These are phyloP conservation scores for Verticillium tricorpus DNA, from an alignment of 2,329 filamentous ascomycete species.

Conservation along the genomic window DNA sequence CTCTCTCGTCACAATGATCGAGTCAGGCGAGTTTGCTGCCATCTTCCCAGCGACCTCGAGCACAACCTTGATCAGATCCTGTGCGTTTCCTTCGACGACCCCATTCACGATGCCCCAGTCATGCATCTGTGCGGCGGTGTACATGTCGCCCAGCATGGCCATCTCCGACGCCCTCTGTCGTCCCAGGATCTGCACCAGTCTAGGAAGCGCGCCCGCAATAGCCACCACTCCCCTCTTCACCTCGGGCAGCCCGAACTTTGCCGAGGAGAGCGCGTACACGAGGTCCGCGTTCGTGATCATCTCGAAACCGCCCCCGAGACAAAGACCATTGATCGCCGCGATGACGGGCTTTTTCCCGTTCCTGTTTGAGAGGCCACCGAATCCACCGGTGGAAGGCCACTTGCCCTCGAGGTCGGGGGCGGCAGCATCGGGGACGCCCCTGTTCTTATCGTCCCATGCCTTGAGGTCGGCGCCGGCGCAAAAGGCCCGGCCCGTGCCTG, in stretches of 20 bases:
- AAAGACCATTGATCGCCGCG: constrained; percentile 71
- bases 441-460: constrained; percentile 51
- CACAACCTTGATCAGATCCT: constrained; percentile 50
- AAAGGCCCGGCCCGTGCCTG: constrained; percentile 59
- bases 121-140: constrained; percentile 55
- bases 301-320: constrained; percentile 73
- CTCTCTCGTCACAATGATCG: constrained; percentile 68
- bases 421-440: not conserved
- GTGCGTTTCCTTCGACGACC: constrained; percentile 38
- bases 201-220: constrained; percentile 65
- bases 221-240: constrained; percentile 67
- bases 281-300: constrained; percentile 72
- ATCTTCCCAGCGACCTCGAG: constrained; percentile 58
- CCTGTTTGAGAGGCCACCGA: constrained; percentile 50
- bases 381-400: constrained; percentile 7
- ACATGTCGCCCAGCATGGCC: constrained; percentile 57
- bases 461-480: constrained; percentile 66
- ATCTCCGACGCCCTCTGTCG: constrained; percentile 67
- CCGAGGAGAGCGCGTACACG: constrained; percentile 54
- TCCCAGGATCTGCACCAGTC: constrained; percentile 62
- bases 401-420: constrained; percentile 5
- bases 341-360: constrained; percentile 70
- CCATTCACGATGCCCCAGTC: constrained; percentile 68
- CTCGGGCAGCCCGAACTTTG: constrained; percentile 67
- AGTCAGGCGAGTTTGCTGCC: constrained; percentile 66